Base-by-base conservation (phyloP, 1,284 basidiomycete genomes). In the Moniliophthora roreri region DNA sequence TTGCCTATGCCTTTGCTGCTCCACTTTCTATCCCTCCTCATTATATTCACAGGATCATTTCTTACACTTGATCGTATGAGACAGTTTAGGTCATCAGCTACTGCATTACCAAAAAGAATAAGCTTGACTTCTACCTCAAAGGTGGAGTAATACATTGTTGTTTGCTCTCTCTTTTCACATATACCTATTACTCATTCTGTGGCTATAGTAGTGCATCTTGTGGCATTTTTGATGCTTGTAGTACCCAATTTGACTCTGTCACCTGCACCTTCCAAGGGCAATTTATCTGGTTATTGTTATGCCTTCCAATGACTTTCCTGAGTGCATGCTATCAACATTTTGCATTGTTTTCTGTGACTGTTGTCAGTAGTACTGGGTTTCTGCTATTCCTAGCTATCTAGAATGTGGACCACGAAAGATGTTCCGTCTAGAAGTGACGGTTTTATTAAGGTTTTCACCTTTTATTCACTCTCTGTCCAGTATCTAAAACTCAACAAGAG, bases 61-160 rank as follows among this genome's bases (percentile, higher is more conserved):
- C 71, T 87, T 20, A 87, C 79, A 18, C 74, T 87, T 45, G 85
- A 87, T 62, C 81, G 86, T 35, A 81, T 84, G 34, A 77, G 82
- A 38, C 75, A 78, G 13, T 87, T 89, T 60, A 73, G 79, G 3
- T 73, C 76, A 20, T 68, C 70, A 15, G 73, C 74, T 47, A 68
- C 74, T 58, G 65, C 69, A n/a, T 75, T 20, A 70, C 74, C 35
- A 65, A 42, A 59, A 62, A 16, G 62, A 49, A 16, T 21, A 32
- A 15, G 24, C 41, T 63, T 40, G 6, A 32, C 11, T 59, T 70
- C 40, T 65, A 71, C 16, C 66, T 87, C 15, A 79, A 81, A 62
- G 84, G 85, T 37, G 85, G 86, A 3, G 55, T 85, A 15, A 84
- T 86, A 62, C 38, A 77, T 73, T 24, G 26, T 4, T 4, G 8